A percentile compares a stretch with the other conserved stretches of the same genome.
Conservation (phyloP, 164 flowering plant species). For the Vitis rotundifolia region DNA sequence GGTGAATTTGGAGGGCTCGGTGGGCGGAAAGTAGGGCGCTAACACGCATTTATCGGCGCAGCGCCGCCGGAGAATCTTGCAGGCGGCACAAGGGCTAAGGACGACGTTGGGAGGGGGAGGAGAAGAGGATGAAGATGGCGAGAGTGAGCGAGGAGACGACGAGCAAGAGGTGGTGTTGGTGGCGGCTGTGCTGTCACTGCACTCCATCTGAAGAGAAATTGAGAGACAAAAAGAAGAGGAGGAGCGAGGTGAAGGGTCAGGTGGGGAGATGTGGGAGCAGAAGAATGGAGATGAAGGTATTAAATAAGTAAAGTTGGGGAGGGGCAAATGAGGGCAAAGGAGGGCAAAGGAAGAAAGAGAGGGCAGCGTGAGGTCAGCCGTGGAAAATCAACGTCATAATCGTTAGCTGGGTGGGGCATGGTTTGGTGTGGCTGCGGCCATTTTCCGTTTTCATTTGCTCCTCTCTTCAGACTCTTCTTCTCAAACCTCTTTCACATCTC, state of each 20-base stretch:
- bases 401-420: no score
- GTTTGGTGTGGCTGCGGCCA: no score
- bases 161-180: not conserved
- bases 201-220: slow-evolving; percentile 16
- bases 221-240: not conserved
- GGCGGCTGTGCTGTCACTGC: slow-evolving; percentile 7
- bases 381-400: no score
- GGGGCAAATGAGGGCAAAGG: no score
- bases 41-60: slow-evolving; percentile 56
- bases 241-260: not conserved
- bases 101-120: slow-evolving; percentile 25
- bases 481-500: no score
- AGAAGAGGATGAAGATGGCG: slow-evolving; percentile 12
- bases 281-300: no score
- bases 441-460: no score
- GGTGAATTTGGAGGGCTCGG: slow-evolving; percentile 55
- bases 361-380: no score
- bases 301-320: no score
- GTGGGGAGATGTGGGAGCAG: slow-evolving; percentile 1
- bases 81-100: slow-evolving; percentile 56
- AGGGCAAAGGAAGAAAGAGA: no score
- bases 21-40: slow-evolving; percentile 62
- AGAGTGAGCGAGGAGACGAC: slow-evolving; percentile 7
- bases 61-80: slow-evolving; percentile 52
- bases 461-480: no score